Evolutionary conservation across 306 rosid species (phyloP).

Genomic region (Boehmeria nivea): DNA sequence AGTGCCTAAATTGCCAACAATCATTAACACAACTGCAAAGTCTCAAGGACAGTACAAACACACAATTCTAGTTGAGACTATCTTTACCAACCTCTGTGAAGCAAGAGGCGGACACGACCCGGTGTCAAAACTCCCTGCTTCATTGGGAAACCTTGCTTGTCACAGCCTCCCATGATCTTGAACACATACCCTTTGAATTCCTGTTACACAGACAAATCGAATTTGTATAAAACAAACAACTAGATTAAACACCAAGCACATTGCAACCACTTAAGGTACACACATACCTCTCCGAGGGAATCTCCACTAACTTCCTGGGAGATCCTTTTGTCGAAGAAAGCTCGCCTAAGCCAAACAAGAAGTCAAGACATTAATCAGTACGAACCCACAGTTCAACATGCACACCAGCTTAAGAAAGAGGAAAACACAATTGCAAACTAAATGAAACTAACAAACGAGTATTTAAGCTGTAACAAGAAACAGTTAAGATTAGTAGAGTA

Average conservation of each 20-base stretch:
- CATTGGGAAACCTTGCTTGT: constrained; percentile 52
- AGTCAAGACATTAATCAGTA: neutral
- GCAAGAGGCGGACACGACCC: constrained; percentile 44
- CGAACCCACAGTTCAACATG: too few species aligned
- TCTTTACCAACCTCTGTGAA: constrained; percentile 29
- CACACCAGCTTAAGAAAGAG: too few species aligned
- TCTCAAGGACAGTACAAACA: too few species aligned
- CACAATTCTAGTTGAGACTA: neutral
- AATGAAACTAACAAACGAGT: too few species aligned
- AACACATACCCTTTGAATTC: constrained; percentile 42
- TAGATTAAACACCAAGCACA: neutral
- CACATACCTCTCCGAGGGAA: constrained; percentile 49
- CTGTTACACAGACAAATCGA: neutral
- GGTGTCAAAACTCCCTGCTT: constrained; percentile 48
- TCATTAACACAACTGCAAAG: too few species aligned
- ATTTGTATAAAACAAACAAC: neutral
- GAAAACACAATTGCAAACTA: too few species aligned
- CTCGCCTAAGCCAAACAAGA: constrained; percentile 38
- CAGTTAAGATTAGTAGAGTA: too few species aligned
- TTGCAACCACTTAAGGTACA: neutral
- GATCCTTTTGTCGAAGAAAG: constrained; percentile 53
- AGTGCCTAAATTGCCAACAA: constrained; percentile 20
- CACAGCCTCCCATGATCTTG: constrained; percentile 48
- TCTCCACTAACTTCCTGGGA: constrained; percentile 59
- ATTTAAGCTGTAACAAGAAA: too few species aligned